Base-by-base conservation (phyloP, 78 protist genomes). In the Cavenderia fasciculata region DNA sequence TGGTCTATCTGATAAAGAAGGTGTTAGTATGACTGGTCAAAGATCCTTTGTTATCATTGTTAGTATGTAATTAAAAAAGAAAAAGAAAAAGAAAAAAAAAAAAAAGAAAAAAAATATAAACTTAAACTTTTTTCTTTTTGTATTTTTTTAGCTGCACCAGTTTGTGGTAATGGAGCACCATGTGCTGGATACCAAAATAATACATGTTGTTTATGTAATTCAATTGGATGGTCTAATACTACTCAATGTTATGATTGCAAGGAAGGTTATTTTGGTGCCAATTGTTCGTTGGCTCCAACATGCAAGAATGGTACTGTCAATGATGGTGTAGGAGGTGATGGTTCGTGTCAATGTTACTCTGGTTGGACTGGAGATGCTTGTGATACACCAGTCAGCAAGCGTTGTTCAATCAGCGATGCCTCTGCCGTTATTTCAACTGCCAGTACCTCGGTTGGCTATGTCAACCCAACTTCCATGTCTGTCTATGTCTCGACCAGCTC, bases 281-380 rank as follows among this genome's bases (percentile, higher is more conserved):
- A 31, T 0, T 85, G 92, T 36, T 11, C 6, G 0, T 18, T 33
- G 34, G 18, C 14, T 2, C 71, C 68, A 21, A 36, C 57, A 34
- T 85, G 92, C 36, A 25, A 18, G 5, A 34, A 65, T 62, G 92
- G 92, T 70, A 41, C 1, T 0, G 38, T 47, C 8, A 69, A 69
- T n/a, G 25, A 25, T 38, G 92, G 92, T 36, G 41, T 33, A 11
- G 31, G 29, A 36, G 92, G 92, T 36, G 41, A 85, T 56, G 92
- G 92, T 73, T 12, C 6, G 12, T 85, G 92, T 25, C 19, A 31
- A 12, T 85, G 92, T 40, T 23, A 25, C 71, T 74, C 31, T 44
- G 92, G 92, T 36, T 85, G 70, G 74, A 63, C 40, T 4, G 92
- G 92, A 34, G 54, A 3, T 10, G 2, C 29, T 6, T 85, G 92